Percentiles rank a stretch among this genome's conserved stretches.
phyloP scores from a whole-genome alignment of 805 yeast genomes.

The Candida takata region DNA sequence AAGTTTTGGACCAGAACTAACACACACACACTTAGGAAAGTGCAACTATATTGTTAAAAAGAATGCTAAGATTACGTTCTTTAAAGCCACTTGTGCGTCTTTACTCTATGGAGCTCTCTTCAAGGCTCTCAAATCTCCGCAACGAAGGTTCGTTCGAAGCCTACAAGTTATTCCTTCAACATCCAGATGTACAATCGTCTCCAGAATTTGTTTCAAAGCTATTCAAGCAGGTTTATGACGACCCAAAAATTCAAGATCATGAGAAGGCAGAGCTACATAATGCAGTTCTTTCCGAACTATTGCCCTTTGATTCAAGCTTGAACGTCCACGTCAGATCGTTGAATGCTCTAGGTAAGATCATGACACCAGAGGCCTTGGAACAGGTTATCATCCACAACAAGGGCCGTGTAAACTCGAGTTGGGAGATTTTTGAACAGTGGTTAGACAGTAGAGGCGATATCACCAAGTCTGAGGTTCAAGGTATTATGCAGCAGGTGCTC shows the following conservation, averaged over 20 bases:
- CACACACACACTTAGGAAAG: too few species aligned
- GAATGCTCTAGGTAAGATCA: slow-evolving; percentile 14
- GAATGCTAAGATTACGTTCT: slow-evolving; percentile 1
- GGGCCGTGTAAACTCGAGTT: slow-evolving; percentile 44
- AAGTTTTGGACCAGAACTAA: too few species aligned
- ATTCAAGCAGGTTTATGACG: not conserved
- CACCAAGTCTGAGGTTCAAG: slow-evolving; percentile 14
- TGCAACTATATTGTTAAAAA: too few species aligned
- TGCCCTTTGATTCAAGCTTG: slow-evolving; percentile 25
- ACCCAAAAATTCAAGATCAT: not conserved
- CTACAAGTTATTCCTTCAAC: not conserved
- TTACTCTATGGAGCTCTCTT: not conserved
- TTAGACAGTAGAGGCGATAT: not conserved
- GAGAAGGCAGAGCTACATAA: slow-evolving; percentile 15
- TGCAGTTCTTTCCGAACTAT: slow-evolving; percentile 17
- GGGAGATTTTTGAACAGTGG: slow-evolving; percentile 37
- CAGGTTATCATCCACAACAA: slow-evolving; percentile 39
- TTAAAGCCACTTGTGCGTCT: not conserved
- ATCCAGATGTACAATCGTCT: not conserved
- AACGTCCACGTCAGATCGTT: slow-evolving; percentile 25
- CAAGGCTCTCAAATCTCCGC: not conserved
- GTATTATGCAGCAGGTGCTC: slow-evolving; percentile 25
- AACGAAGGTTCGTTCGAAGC: not conserved
- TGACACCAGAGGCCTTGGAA: slow-evolving; percentile 21
- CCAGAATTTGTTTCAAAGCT: slow-evolving; percentile 1